Evolutionary conservation across 768 basidiomycete genomes (phyloP), one percentile per base, ranked within the genome.

Genomic region (Dacryopinax primogenitus): DNA sequence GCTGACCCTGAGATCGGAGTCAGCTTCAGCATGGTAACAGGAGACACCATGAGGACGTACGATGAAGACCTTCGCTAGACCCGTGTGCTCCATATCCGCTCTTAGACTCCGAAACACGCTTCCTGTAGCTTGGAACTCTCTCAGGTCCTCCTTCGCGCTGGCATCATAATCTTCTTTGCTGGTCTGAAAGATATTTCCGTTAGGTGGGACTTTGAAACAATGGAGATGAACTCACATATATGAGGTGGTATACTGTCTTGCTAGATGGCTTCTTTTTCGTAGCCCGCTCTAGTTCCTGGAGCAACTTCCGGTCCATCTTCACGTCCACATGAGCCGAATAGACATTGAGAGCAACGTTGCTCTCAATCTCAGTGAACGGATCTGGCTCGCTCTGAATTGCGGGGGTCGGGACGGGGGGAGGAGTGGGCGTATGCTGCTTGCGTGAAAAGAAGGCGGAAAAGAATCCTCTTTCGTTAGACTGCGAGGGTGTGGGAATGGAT

Each of bases 261-360:
- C 76, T 77, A 0, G 95, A 95, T 0, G 91, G 88, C 64, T 89
- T 86, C 79, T 99, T 99, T 82, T 97, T 97, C 12, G 94, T 99
- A 0, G 92, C 90, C 66, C 95, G 80, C 66, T 88, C 82, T 34
- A 98, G 77, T 73, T 97, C 95, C 9, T 77, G 73, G 1, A 82
- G 78, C 61, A 87, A 76, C 71, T 86, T 88, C 74, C 82, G 80
- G 67, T 84, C 83, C 18, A 90, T 73, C 44, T 75, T 79, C 21
- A 90, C 86, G 47, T 80, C 79, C 15, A 89, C 81, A 36, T 84
- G 79, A 1, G 85, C 86, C 9, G 85, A 80, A 71, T 84, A 88
- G 44, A 88, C 81, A 1, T 84, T 81, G 64, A 90, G 71, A 0
- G 80, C 75, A 30, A 90, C 84, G 66, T 77, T 82, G 0, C 82